Base-by-base conservation (phyloP, 106 monocot species). In the Ottelia alismoides region DNA sequence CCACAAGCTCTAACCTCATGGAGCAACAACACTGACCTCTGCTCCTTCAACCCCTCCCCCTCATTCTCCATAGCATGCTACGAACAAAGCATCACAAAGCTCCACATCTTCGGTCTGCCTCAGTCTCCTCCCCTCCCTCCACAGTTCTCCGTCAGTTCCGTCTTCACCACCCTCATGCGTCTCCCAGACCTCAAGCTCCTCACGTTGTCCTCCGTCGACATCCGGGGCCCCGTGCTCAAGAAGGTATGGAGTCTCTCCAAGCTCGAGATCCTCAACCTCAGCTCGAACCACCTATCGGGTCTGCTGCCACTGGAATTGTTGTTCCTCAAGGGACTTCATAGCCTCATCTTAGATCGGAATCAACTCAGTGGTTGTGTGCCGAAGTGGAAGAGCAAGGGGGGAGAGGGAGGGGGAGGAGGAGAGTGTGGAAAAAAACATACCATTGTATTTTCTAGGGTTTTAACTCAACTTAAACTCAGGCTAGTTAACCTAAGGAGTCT, bases 181-280 rank as follows among this genome's bases (percentile, higher is more conserved):
- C 74, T 96, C 25, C 96, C 88, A 2, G 55, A 79, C 65, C 56
- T 96, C 24, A 88, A 74, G 68, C 88, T 96, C 52, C 78, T 96
- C 57, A 74, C 81, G 27, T 57, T 96, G 55, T 71, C 78, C 0
- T 74, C 78, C 1, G 76, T 96, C 20, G 89, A 89, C 11, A 17
- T 96, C 2, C 82, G 88, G 88, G 96, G 96, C 20, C 45, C 70
- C 22, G 50, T 96, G 6, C 88, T 89, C 0, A 31, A 49, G 11
- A 96, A 96, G 72, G 76, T 96, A 16, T 71, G 74, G 1, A 65
- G 89, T 27, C 22, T 96, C 1, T 32, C 74, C 0, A 71, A 65
- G 3, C 61, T 96, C 0, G 96, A 96, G 67, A 96, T 96, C 16
- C 53, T 96, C 56, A 84, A 96, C 67, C 66, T 96, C 68, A 96